Percentiles rank a stretch among this genome's conserved stretches.
Conservation (phyloP, 768 basidiomycete genomes). For the Podaxis pistillaris region DNA sequence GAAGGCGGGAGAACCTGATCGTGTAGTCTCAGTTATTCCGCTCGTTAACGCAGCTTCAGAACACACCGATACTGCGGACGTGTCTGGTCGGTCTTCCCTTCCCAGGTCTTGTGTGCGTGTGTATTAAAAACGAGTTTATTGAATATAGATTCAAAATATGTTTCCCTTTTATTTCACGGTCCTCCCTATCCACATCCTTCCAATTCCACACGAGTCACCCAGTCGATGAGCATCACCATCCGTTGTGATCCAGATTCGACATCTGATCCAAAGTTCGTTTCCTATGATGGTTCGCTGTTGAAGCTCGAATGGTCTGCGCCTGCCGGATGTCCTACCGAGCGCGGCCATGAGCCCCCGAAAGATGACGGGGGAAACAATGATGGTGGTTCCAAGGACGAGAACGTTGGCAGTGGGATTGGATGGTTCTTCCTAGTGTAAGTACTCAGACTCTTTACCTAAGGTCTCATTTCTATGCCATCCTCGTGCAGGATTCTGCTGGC, state of each 20-base stretch:
- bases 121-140: constrained; percentile 11
- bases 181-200: constrained; percentile 53
- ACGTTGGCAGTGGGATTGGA: constrained; percentile 72
- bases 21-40: constrained; percentile 76
- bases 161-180: constrained; percentile 60
- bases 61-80: constrained; percentile 29
- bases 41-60: constrained; percentile 44
- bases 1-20: constrained; percentile 52
- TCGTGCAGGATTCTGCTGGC: constrained; percentile 58
- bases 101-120: constrained; percentile 4
- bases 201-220: constrained; percentile 42
- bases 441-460: not conserved
- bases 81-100: constrained; percentile 36
- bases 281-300: constrained; percentile 57
- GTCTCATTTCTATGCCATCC: constrained; percentile 4
- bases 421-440: constrained; percentile 87
- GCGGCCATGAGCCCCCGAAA: constrained; percentile 23
- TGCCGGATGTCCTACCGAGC: constrained; percentile 52
- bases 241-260: constrained; percentile 46
- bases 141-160: constrained; percentile 47
- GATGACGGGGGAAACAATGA: constrained; percentile 31
- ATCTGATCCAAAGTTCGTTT: constrained; percentile 50
- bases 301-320: constrained; percentile 61
- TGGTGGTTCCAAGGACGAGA: constrained; percentile 30
- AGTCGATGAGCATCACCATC: constrained; percentile 61